Conservation (phyloP, 352 stramenopile species). For the Aphanomyces cochlioides region DNA sequence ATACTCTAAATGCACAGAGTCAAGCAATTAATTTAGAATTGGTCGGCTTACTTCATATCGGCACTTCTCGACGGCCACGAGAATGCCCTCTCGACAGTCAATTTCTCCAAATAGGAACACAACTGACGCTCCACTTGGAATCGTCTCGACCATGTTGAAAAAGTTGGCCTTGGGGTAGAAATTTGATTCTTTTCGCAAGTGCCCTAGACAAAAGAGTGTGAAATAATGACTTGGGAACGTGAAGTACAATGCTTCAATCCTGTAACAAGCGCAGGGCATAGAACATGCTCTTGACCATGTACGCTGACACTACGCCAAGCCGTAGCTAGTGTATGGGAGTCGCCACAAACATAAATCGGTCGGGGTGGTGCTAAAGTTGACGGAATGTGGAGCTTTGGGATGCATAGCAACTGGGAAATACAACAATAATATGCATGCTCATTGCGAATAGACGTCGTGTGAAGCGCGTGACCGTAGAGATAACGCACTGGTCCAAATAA, state of each 20-base stretch:
- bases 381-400: constrained; percentile 30
- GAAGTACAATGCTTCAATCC: constrained; percentile 87
- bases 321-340: constrained; percentile 89
- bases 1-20: constrained; percentile 42
- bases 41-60: constrained; percentile 64
- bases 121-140: constrained; percentile 61
- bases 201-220: constrained; percentile 37
- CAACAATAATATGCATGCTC: constrained; percentile 86
- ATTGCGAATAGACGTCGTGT: constrained; percentile 81
- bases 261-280: constrained; percentile 81
- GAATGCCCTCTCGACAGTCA: constrained; percentile 92
- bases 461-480: constrained; percentile 45
- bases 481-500: constrained; percentile 63
- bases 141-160: constrained; percentile 52
- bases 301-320: constrained; percentile 69
- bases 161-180: constrained; percentile 94
- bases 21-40: background rate
- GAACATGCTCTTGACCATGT: constrained; percentile 24
- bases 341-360: constrained; percentile 83
- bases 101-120: constrained; percentile 95
- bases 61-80: constrained; percentile 82
- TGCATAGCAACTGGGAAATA: constrained; percentile 75
- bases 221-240: background rate
- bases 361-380: background rate
- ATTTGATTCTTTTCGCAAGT: constrained; percentile 71